A percentile compares a stretch with the other conserved stretches of the same genome.
Conservation (phyloP, 2,329 filamentous ascomycete genomes). For the Neurospora sp. region DNA sequence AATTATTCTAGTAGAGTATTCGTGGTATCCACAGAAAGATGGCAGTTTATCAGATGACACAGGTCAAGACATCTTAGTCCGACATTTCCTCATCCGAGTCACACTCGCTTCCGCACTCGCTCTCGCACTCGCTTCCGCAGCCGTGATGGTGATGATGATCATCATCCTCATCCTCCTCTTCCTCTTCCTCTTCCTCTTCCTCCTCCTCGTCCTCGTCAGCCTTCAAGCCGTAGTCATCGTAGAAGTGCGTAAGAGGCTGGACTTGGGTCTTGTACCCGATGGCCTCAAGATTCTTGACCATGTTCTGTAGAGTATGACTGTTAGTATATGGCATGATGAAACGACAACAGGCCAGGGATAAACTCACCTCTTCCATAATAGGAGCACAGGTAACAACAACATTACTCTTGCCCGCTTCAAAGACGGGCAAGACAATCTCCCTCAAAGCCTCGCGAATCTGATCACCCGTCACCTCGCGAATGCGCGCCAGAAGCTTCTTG, state of each 20-base stretch:
- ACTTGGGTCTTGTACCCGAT: constrained; percentile 73
- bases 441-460: constrained; percentile 67
- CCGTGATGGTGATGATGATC: constrained; percentile 40
- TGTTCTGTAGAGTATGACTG: constrained; percentile 39
- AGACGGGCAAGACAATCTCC: constrained; percentile 68
- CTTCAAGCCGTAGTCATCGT: constrained; percentile 81
- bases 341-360: not conserved
- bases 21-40: too few species aligned
- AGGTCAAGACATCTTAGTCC: constrained; percentile 6
- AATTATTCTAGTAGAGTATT: too few species aligned
- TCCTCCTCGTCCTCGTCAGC: constrained; percentile 39
- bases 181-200: constrained; percentile 22
- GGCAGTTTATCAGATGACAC: not conserved
- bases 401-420: constrained; percentile 71
- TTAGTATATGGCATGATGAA: constrained; percentile 15
- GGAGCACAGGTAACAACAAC: constrained; percentile 81
- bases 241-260: constrained; percentile 66
- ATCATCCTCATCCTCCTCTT: constrained; percentile 46
- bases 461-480: constrained; percentile 64
- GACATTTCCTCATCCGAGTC: constrained; percentile 17
- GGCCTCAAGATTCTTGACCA: constrained; percentile 62
- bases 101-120: constrained; percentile 22
- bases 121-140: constrained; percentile 27
- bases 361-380: constrained; percentile 68
- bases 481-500: constrained; percentile 63